Conservation (phyloP, 2,329 filamentous ascomycete genomes). For the Knufia fluminis region DNA sequence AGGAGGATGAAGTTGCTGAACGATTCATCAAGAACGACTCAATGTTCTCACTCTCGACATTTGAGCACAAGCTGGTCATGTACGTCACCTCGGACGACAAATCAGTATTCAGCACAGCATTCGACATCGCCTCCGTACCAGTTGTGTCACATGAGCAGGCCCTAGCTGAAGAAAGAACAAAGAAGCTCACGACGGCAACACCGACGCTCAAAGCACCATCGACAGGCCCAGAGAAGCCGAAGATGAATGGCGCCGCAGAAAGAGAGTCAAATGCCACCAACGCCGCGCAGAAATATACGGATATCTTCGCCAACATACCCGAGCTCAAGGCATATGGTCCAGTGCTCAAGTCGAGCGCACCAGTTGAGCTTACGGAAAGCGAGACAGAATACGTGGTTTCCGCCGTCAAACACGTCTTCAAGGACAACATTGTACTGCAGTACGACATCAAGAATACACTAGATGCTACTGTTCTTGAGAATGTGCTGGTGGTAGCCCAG, state of each 20-base stretch:
- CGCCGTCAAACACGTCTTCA: slow-evolving; percentile 95
- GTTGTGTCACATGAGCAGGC: slow-evolving; percentile 93
- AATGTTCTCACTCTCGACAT: slow-evolving; percentile 88
- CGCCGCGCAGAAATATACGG: slow-evolving; percentile 76
- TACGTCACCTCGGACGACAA: slow-evolving; percentile 92
- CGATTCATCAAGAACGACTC: slow-evolving; percentile 94
- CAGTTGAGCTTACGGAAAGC: slow-evolving; percentile 86
- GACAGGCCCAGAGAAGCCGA: slow-evolving; percentile 63
- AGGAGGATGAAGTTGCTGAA: slow-evolving; percentile 76
- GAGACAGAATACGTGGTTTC: slow-evolving; percentile 96
- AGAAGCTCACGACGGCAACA: slow-evolving; percentile 89
- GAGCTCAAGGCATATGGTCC: slow-evolving; percentile 84
- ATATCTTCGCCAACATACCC: slow-evolving; percentile 78
- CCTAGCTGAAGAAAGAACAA: slow-evolving; percentile 88
- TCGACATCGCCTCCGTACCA: slow-evolving; percentile 84
- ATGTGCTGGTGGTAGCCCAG: slow-evolving; percentile 72
- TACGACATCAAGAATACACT: slow-evolving; percentile 98
- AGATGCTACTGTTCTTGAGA: slow-evolving; percentile 78
- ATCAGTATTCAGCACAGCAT: slow-evolving; percentile 71
- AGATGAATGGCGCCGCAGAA: slow-evolving; percentile 59
- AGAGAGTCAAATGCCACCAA: slow-evolving; percentile 67
- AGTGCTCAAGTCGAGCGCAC: slow-evolving; percentile 80
- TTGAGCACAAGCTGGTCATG: slow-evolving; percentile 95
- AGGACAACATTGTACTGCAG: slow-evolving; percentile 89
- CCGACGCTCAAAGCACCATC: slow-evolving; percentile 91